These are phyloP conservation scores for Colletotrichum echinochloae DNA, from an alignment of 2,329 filamentous ascomycete species.

Conservation along the genomic window DNA sequence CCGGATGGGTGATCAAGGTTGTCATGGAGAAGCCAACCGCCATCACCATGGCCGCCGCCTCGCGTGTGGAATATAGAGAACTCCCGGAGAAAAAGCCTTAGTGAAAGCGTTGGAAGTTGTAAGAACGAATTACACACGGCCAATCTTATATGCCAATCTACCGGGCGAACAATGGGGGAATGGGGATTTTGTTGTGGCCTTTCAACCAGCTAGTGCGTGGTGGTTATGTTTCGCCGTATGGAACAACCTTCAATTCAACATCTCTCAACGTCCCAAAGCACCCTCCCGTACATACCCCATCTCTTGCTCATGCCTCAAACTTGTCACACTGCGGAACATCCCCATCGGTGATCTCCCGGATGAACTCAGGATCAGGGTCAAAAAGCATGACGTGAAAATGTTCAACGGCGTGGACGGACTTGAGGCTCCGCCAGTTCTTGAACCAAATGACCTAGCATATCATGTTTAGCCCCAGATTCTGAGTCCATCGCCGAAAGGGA, in stretches of 20 bases:
- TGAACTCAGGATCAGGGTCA: constrained; percentile 76
- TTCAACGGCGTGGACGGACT: constrained; percentile 88
- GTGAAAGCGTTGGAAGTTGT: not conserved
- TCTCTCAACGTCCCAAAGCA: not conserved
- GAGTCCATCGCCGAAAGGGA: not conserved
- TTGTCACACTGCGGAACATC: constrained; percentile 75
- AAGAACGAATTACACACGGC: not conserved
- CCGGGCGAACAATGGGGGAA: not conserved
- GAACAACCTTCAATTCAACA: not conserved
- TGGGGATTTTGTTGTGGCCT: no score
- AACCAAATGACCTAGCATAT: constrained; percentile 73
- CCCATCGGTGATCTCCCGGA: constrained; percentile 77
- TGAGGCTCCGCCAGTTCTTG: constrained; percentile 88
- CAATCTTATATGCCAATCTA: not conserved
- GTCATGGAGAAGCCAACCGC: constrained; percentile 79
- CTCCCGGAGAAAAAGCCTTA: not conserved
- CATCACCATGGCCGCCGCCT: constrained; percentile 78
- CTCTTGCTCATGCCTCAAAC: constrained; percentile 33
- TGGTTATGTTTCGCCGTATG: not conserved
- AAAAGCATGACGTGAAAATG: constrained; percentile 96
- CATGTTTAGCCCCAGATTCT: not conserved
- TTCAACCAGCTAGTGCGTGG: not conserved
- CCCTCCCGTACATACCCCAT: not conserved
- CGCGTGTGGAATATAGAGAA: constrained; percentile 67
- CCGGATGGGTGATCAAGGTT: constrained; percentile 67